Evolutionary conservation across 164 flowering plant species (phyloP), one percentile per base, ranked within the genome.

Genomic region (Vitis amurensis): DNA sequence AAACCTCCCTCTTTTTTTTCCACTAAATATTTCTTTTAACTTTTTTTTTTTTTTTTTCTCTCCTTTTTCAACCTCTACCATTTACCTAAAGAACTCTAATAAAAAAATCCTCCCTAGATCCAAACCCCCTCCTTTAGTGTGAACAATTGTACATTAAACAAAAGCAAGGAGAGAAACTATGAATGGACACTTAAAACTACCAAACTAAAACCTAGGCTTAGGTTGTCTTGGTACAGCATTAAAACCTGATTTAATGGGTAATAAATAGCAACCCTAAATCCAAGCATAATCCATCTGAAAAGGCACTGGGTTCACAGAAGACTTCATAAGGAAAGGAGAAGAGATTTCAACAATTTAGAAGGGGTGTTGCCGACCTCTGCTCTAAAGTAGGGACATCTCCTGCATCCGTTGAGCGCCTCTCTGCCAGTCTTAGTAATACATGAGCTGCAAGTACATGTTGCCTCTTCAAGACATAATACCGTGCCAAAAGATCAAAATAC

Each of bases 401-500:
- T 8, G 74, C 75, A 75, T 84, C 89, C 48, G 78, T 71, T 29
- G 89, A 80, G n/a, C 88, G 97, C 74, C 95, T 86, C 76, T 93
- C 99, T 52, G 99, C 97, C 61, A 96, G 76, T 72, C 93, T 87
- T 62, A 96, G 79, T 75, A 96, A 76, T 50, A 93, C 86, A 82
- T 86, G 94, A 77, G 99, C 97, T 49, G 98, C 99, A 76, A 92
- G 93, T 27, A 83, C 19, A 82, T 96, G 98, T 72, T 96, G 98
- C 66, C 97, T 77, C 81, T 93, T 96, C 86, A 85, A 69, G 66
- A 96, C 98, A 82, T 96, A 96, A 73, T 90, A 90, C 30, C 88
- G 87, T 64, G 99, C 99, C 69, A 96, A 80, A 80, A 96, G 93
- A 67, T 96, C 97, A 72, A 80, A 83, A 79, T 93, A 92, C 79